Percentiles rank a stretch among this genome's conserved stretches.
Evolutionary conservation across 73 alveolate species (phyloP).

Genomic region (Paramecium primaurelia): DNA sequence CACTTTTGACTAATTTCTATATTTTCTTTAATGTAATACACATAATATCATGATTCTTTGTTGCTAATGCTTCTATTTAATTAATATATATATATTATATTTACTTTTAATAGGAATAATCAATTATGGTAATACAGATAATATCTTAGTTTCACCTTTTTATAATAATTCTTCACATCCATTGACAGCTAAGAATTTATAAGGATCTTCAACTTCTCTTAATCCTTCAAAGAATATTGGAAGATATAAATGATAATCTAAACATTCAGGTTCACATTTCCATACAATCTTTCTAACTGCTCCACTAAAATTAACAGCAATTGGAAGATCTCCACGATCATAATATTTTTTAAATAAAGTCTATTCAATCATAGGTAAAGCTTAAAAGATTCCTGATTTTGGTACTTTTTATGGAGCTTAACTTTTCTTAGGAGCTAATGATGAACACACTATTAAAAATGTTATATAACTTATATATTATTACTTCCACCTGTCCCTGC

Average conservation of each 20-base stretch:
- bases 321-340: slow-evolving; percentile 87
- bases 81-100: background rate
- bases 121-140: slow-evolving; percentile 95
- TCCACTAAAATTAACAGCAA: slow-evolving; percentile 78
- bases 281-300: slow-evolving; percentile 68
- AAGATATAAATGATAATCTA: slow-evolving; percentile 92
- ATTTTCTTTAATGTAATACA: no score
- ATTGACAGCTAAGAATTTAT: slow-evolving; percentile 92
- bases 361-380: slow-evolving; percentile 55
- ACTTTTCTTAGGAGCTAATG: slow-evolving; percentile 54
- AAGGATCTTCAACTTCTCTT: slow-evolving; percentile 96
- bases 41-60: slow-evolving; percentile 88
- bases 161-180: slow-evolving; percentile 91
- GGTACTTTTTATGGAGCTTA: slow-evolving; percentile 48
- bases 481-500: slow-evolving; percentile 65
- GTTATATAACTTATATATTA: background rate
- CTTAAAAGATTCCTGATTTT: slow-evolving; percentile 53
- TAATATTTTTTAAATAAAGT: slow-evolving; percentile 77
- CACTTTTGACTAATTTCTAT: no score
- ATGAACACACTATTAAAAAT: slow-evolving; percentile 17
- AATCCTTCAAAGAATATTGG: slow-evolving; percentile 98
- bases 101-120: slow-evolving; percentile 90
- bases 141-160: slow-evolving; percentile 87
- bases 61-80: slow-evolving; percentile 76
- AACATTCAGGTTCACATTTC: slow-evolving; percentile 88